Evolutionary conservation across 2,329 filamentous ascomycete species (phyloP).

Genomic region (Cercospora janseana): DNA sequence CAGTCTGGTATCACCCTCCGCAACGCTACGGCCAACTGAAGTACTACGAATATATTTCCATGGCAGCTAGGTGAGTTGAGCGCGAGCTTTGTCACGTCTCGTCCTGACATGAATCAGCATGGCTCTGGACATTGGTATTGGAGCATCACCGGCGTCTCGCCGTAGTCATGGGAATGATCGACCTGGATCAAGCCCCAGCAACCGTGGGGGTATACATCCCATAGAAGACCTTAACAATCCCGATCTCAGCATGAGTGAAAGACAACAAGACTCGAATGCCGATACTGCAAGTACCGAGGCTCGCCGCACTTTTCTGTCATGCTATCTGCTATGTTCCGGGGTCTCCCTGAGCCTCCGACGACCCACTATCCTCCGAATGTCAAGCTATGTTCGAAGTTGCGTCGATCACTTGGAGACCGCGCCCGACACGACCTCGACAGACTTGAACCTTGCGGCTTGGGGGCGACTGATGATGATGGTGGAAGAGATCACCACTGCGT

Average conservation of each 20-base stretch:
- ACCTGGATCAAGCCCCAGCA: conserved; percentile 13
- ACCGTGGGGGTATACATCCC: conserved; percentile 29
- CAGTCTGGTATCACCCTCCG: conserved; percentile 41
- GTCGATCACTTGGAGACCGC: conserved; percentile 56
- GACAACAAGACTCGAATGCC: conserved; percentile 31
- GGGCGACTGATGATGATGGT: conserved; percentile 61
- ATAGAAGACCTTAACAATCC: conserved; percentile 31
- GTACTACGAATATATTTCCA: conserved; percentile 54
- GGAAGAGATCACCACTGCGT: conserved; percentile 67
- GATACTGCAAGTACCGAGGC: conserved; percentile 57
- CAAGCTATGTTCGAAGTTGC: conserved; percentile 60
- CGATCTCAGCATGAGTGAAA: conserved; percentile 30
- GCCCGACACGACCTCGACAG: conserved; percentile 56
- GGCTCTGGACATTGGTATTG: conserved; percentile 47
- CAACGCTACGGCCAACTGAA: conserved; percentile 40
- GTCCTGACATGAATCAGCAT: too few relatives aligned
- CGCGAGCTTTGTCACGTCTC: too few relatives aligned
- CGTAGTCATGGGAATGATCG: too few relatives aligned
- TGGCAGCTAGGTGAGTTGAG: too few relatives aligned
- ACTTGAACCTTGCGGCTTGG: conserved; percentile 58
- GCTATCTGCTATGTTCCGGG: conserved; percentile 59
- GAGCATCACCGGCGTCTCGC: too few relatives aligned
- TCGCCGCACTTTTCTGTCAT: conserved; percentile 59
- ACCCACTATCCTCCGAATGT: conserved; percentile 60
- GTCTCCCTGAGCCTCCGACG: conserved; percentile 62